Evolutionary conservation across 2,329 filamentous ascomycete genomes (phyloP).

Genomic region (Didymella segeticola): DNA sequence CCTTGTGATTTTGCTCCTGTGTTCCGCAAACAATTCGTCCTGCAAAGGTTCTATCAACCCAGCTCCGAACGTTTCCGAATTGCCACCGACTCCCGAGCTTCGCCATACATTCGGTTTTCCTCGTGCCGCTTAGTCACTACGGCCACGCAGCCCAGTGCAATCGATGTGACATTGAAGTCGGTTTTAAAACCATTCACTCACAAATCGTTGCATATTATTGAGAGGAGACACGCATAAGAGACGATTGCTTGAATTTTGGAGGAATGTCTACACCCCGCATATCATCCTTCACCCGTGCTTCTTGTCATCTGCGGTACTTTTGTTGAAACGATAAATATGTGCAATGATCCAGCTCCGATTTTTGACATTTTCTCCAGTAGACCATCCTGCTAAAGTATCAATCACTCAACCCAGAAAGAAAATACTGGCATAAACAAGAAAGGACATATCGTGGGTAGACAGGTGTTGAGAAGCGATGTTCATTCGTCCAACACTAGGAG

Average conservation of each 20-base stretch:
- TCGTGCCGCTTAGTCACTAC: too few species aligned
- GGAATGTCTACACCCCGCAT: conserved; percentile 24
- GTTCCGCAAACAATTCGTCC: neutral
- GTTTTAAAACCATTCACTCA: too few species aligned
- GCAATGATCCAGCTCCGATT: conserved; percentile 27
- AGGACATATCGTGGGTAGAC: conserved; percentile 31
- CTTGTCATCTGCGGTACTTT: conserved; percentile 22
- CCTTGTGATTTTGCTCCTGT: neutral
- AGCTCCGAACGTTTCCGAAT: conserved; percentile 17
- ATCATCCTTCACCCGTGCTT: conserved; percentile 24
- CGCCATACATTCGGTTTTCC: conserved; percentile 7
- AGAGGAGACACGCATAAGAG: too few species aligned
- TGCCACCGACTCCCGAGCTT: conserved; percentile 22
- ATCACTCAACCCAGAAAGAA: conserved; percentile 23
- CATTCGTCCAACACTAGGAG: conserved; percentile 32
- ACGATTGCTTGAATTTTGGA: conserved; percentile 10
- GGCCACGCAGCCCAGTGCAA: too few species aligned
- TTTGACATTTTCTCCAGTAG: conserved; percentile 21
- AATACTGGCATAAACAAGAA: conserved; percentile 44
- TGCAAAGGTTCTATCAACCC: neutral
- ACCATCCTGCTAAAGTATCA: conserved; percentile 22
- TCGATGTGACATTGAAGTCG: too few species aligned
- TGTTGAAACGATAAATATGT: conserved; percentile 33
- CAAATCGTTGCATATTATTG: too few species aligned
- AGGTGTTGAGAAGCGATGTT: conserved; percentile 36